Base-by-base conservation (phyloP, 2,329 filamentous ascomycete species). In the Pseudogymnoascus sp. region DNA sequence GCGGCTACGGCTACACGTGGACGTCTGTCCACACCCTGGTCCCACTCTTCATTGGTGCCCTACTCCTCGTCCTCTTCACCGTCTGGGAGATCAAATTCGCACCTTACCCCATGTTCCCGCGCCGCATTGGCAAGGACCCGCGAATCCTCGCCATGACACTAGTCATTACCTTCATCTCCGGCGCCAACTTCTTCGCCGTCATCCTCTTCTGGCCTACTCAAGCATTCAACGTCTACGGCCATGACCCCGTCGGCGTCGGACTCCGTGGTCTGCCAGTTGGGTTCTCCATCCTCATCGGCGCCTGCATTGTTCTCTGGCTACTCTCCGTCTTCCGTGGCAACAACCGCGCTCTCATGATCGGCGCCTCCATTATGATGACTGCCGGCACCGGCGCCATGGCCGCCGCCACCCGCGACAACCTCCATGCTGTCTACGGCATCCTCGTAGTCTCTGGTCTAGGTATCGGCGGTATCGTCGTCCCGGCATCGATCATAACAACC, bases 401-500 rank as follows among this genome's bases (percentile, higher is more conserved):
- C 1, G 73, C 80, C 21, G 80, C 79, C 0, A 74, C 73, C 2
- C 71, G 75, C 3, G 77, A 85, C 71, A 87, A 86, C 68, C 76
- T 86, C 61, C 68, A 77, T 64, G 74, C 77, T 16, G 74, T 86
- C 14, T 87, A 82, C 75, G 80, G 78, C 12, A 74, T 88, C 26
- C 76, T 89, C n/a, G 75, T 83, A 12, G 70, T 89, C 4, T 84
- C 85, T 1, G 82, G 84, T 4, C 72, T 89, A 2, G 87, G 87
- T 5, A 84, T 89, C 4, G 87, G 86, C 5, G 86, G 84, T 1
- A 86, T 89, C 61, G 82, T 89, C 14, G 83, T 90, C 4, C 87
- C 86, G 0, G 82, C 84, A 0, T 85, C 83, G 1, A 86, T 89
- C 67, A 86, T 89, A 64, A 84, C 84, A 5, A 86, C 85, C 8